Conservation (phyloP, 208 protist genomes). For the Leishmania amazonensis region DNA sequence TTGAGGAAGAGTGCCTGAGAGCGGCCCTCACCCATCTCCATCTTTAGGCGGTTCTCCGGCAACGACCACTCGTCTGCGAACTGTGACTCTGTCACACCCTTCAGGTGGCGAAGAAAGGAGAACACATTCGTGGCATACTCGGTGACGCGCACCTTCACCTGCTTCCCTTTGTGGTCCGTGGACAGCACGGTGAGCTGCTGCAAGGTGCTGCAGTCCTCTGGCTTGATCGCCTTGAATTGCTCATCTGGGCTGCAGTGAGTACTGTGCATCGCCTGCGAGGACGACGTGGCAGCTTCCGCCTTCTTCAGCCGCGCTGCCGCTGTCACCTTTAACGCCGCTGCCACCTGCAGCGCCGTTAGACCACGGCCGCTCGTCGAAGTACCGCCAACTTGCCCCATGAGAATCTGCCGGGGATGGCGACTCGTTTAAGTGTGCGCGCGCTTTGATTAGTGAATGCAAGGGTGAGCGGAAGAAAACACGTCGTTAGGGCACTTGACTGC, state of each 20-base stretch:
- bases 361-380: conserved; percentile 75
- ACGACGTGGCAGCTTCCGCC: conserved; percentile 10
- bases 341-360: conserved; percentile 68
- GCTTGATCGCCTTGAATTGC: conserved; percentile 17
- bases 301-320: conserved; percentile 29
- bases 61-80: conserved; percentile 81
- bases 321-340: conserved; percentile 42
- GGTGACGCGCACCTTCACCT: conserved; percentile 43
- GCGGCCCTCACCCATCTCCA: conserved; percentile 78
- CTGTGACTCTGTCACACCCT: conserved; percentile 45
- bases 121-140: conserved; percentile 84
- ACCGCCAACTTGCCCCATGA: conserved; percentile 35
- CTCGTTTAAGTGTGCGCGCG: background rate
- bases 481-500: background rate
- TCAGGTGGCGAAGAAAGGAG: conserved; percentile 52
- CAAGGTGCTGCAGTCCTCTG: conserved; percentile 32
- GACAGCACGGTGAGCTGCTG: conserved; percentile 28
- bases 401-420: background rate
- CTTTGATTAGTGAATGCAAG: background rate
- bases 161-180: conserved; percentile 1
- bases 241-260: conserved; percentile 20
- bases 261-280: conserved; percentile 10
- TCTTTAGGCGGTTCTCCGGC: conserved; percentile 48
- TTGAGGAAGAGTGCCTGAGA: conserved; percentile 86
- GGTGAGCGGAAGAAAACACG: background rate